Evolutionary conservation across 495 filamentous ascomycete genomes (phyloP), one percentile per base, ranked within the genome.

Genomic region (Penicillium daleae): DNA sequence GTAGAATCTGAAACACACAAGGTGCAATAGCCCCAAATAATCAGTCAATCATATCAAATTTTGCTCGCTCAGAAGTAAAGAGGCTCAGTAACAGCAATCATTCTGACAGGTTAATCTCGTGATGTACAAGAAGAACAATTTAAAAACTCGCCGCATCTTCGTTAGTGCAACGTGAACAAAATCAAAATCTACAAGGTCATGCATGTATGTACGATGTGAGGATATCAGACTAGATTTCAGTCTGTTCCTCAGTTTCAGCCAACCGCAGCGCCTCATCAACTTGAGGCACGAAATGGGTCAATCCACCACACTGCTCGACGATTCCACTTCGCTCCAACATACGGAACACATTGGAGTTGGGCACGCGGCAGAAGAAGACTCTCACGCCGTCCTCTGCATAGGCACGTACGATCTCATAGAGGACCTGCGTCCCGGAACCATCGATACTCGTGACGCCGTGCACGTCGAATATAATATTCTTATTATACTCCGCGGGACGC

Each of bases 381-480:
- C 89, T 76, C 1, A 92, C 90, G 0, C 89, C 91, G 7, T 86
- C 78, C 22, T 89, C 77, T 0, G 86, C 76, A 68, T 98, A 98
- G 1, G 78, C 81, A 19, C 87, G 78, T 39, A 99, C 91, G 63
- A 98, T 97, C 77, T 98, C 95, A 49, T 80, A 84, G 5, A 99
- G 77, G 5, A 98, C 94, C 74, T 98, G 95, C 0, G 92, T 90
- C 1, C 94, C 95, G 0, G 91, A 94, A 21, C 92, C 95, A 71
- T 99, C 95, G 63, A 99, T 87, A 49, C 87, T 87, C 0, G 93
- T 95, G 1, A 99, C 95, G 1, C 95, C 94, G 66, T 98, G 93
- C 13, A 98, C 91, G 72, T 99, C 95, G 70, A 99, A 98, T 59
- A 99, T 93, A 71, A 99, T 82, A 67, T 96, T 97, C 57, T 85